Evolutionary conservation across 345 rosid genomes (phyloP).

Genomic region (Pugionium cornutum): DNA sequence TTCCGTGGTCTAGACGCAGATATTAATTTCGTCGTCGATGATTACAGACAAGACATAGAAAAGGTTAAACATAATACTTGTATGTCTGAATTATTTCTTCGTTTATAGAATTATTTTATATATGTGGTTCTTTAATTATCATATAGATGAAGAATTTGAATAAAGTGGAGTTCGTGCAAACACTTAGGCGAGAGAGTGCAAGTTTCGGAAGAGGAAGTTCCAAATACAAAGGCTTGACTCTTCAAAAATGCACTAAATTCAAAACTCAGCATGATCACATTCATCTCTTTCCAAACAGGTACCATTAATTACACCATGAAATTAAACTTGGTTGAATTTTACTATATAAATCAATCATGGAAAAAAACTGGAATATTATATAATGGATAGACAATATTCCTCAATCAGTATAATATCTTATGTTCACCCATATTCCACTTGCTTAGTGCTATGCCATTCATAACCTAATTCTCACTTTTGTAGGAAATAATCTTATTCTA

Average conservation of each 20-base stretch:
- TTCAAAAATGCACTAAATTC: constrained; percentile 59
- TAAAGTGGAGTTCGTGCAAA: constrained; percentile 93
- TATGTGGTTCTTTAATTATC: not conserved
- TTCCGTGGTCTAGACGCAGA: constrained; percentile 94
- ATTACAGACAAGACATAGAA: constrained; percentile 78
- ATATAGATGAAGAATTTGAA: constrained; percentile 69
- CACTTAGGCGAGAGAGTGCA: constrained; percentile 91
- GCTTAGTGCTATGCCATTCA: constrained; percentile 12
- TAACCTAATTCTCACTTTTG: not conserved
- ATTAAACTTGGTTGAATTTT: not conserved
- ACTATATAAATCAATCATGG: not conserved
- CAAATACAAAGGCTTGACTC: constrained; percentile 79
- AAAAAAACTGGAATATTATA: not conserved
- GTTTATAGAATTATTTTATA: not conserved
- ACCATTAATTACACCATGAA: not conserved
- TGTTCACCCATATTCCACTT: constrained; percentile 26
- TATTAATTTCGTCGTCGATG: constrained; percentile 76
- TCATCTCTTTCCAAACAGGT: constrained; percentile 41
- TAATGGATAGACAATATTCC: constrained; percentile 8
- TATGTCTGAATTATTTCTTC: not conserved
- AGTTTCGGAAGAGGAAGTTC: constrained; percentile 95
- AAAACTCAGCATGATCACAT: constrained; percentile 39
- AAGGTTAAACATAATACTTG: constrained; percentile 49
- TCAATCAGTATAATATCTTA: constrained; percentile 1
- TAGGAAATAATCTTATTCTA: not conserved